Base-by-base conservation (phyloP, 2,329 filamentous ascomycete genomes). In the Penicillium brevicompactum region DNA sequence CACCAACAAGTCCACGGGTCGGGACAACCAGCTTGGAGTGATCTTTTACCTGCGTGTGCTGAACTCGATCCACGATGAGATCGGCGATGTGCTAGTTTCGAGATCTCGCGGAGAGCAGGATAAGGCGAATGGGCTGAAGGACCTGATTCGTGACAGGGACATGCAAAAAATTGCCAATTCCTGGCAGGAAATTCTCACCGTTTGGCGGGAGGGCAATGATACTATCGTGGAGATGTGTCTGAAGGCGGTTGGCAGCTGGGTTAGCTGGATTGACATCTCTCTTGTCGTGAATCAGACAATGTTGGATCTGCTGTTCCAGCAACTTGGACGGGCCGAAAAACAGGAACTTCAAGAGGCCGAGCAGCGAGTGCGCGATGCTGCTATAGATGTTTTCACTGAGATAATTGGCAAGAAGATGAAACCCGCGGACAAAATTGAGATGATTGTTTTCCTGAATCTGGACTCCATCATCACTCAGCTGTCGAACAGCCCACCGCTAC, bases 331-430 rank as follows among this genome's bases (percentile, higher is more conserved):
- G 73, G 80, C 86, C 74, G 74, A 83, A 69, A 83, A 86, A 71
- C 70, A 82, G 60, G 75, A 81, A 66, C 76, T 85, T 67, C 74
- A 83, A 70, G 80, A 89, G 73, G 91, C 84, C 68, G 82, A 92
- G 76, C 91, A 95, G 70, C 90, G 87, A 71, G 89, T 96, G 60
- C 87, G 92, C 61, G 90, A 96, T 76, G 89, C 92, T 16, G 93
- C 94, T 49, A 91, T 97, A 65, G 92, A 97, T 68, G 92, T 94
- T 27, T 89, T 99, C 70, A 96, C 91, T 5, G 93, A 99, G 76
- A 96, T 96, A 64, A 90, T 96, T 55, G 89, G 88, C 73, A 99
- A 99, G 82, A 97, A 97, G 81, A 99, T 99, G 94, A 91, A 91
- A 67, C 83, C 92, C 1, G 81, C 85, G 37, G 93, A 97, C 78